A percentile compares a stretch with the other conserved stretches of the same genome.
Conservation (phyloP, 2,329 filamentous ascomycete species). For the Penicillium rolfsii region DNA sequence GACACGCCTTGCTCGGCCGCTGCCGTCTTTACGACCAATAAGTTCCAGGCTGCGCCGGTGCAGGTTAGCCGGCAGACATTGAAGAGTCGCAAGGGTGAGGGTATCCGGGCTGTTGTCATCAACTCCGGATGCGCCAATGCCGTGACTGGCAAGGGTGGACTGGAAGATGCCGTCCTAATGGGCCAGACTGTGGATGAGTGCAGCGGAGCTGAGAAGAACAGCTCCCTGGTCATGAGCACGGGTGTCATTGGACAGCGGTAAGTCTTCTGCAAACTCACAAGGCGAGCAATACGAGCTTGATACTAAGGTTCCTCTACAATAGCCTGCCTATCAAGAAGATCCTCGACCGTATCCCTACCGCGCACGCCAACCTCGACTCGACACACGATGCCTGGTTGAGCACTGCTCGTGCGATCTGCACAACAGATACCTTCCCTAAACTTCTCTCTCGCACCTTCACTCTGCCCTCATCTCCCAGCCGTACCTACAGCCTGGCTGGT, state of each 20-base stretch:
- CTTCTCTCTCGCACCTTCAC: constrained; percentile 82
- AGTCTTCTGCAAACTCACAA: constrained; percentile 8
- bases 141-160: constrained; percentile 85
- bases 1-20: constrained; percentile 83
- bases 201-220: constrained; percentile 56
- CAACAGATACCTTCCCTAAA: constrained; percentile 98
- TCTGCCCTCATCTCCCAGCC: constrained; percentile 75
- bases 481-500: constrained; percentile 82
- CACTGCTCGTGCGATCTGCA: constrained; percentile 90
- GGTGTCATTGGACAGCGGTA: constrained; percentile 94
- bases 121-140: constrained; percentile 98
- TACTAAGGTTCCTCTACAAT: constrained; percentile 11
- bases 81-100: constrained; percentile 65
- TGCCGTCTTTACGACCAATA: constrained; percentile 96
- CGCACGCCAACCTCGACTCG: constrained; percentile 69
- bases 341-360: constrained; percentile 75
- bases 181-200: constrained; percentile 73
- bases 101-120: constrained; percentile 77
- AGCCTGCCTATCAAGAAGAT: constrained; percentile 92
- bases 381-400: constrained; percentile 85
- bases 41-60: constrained; percentile 95
- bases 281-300: not conserved
- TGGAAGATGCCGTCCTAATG: constrained; percentile 88
- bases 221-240: constrained; percentile 96
- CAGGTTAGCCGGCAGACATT: constrained; percentile 78